phyloP scores from a whole-genome alignment of 768 basidiomycete genomes.

The Hygrophoropsis aurantiaca region DNA sequence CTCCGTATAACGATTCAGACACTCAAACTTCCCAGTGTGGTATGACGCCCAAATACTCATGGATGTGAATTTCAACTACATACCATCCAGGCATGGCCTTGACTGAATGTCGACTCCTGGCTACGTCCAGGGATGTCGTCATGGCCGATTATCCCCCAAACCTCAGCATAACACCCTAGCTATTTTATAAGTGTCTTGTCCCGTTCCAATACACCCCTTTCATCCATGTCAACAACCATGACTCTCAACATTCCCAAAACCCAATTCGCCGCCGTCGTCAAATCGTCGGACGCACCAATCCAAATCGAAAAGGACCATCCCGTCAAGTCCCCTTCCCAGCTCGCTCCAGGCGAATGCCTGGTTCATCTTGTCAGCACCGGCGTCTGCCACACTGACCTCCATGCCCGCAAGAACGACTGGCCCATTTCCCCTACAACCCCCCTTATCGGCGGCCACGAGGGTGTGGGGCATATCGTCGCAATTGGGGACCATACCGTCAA shows the following conservation, averaged over 20 bases:
- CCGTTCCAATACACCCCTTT: background rate
- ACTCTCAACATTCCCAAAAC: constrained; percentile 36
- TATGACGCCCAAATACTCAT: too few relatives aligned
- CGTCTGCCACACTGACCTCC: constrained; percentile 87
- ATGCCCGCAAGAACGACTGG: constrained; percentile 79
- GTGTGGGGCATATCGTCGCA: constrained; percentile 79
- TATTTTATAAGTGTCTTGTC: background rate
- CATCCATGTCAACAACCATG: constrained; percentile 5
- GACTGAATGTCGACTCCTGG: too few relatives aligned
- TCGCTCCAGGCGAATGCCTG: constrained; percentile 70
- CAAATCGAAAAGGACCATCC: constrained; percentile 44
- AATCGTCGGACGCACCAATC: constrained; percentile 26
- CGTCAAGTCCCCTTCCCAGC: constrained; percentile 55
- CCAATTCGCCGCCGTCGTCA: constrained; percentile 42
- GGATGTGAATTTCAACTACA: too few relatives aligned
- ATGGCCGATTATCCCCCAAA: background rate
- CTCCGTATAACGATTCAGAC: too few relatives aligned
- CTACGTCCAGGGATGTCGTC: background rate
- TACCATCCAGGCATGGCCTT: background rate
- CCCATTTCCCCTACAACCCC: constrained; percentile 64
- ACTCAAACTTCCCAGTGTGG: too few relatives aligned
- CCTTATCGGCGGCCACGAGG: constrained; percentile 83
- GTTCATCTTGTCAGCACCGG: constrained; percentile 76
- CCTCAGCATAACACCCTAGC: too few relatives aligned
- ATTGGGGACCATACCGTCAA: constrained; percentile 63